Evolutionary conservation across 805 yeast genomes (phyloP), one percentile per base, ranked within the genome.

Genomic region (Ogataea ganodermae): DNA sequence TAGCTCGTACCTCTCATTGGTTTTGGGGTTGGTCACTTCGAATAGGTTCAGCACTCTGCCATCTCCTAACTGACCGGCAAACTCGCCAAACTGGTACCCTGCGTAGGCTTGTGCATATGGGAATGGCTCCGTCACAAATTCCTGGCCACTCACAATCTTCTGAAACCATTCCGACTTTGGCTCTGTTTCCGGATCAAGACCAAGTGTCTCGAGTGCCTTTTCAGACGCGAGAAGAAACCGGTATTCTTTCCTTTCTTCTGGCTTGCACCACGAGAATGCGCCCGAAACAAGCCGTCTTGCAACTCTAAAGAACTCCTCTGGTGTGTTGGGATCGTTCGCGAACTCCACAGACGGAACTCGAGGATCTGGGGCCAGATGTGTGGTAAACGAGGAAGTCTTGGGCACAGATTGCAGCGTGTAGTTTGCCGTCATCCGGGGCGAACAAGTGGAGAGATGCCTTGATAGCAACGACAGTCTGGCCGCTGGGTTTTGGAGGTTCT

Each of bases 61-160:
- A 65, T 92, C 99, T 6, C 99, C 99, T 51, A 92, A 70, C 65
- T 94, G 99, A 2, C 98, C 98, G 0, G 97, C 97, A 80, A 92
- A 92, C 54, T 80, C 81, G 2, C 99, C 98, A 71, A 94, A 92
- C 62, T 92, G 99, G 75, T 85, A 89, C 1, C 99, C 99, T 1
- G 98, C 96, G 66, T 92, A 92, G 0, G 92, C 88, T 65, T 86
- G 91, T 10, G 97, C 80, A 66, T 86, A 92, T 0, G 99, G 98
- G 55, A 80, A 80, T 1, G 68, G 67, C 20, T 56, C 56, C 30
- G 66, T 58, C 1, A 76, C 54, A n/a, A 67, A 57, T 32, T 79
- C 71, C 35, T 65, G 55, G 1, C 97, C 97, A 47, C 83, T 73
- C 3, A 86, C 79, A 2, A 87, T 65, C 23, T 75, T 67, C 46